Evolutionary conservation across 257 asterid genomes (phyloP).

Genomic region (Eucommia ulmoides): DNA sequence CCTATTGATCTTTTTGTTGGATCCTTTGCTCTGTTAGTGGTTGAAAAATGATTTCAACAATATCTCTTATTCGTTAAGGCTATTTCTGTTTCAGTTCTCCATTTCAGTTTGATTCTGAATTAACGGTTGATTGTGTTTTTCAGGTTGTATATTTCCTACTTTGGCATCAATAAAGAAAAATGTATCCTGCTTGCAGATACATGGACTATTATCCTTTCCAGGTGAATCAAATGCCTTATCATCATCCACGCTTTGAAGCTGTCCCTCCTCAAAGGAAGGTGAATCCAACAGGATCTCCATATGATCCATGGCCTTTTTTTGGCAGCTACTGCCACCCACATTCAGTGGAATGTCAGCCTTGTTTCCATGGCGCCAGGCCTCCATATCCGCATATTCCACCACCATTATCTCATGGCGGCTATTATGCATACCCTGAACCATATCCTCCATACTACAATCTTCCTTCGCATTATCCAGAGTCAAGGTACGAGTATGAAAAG

Average conservation of each 20-base stretch:
- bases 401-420: conserved; percentile 15
- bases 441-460: conserved; percentile 28
- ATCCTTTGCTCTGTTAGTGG: too few species aligned
- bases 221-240: conserved; percentile 21
- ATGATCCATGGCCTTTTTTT: conserved; percentile 35
- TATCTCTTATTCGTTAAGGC: neutral
- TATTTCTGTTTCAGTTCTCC: neutral
- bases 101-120: neutral
- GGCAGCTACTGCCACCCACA: conserved; percentile 20
- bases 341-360: conserved; percentile 24
- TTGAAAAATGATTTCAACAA: neutral
- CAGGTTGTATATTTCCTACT: neutral
- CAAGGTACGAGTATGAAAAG: conserved; percentile 22
- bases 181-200: conserved; percentile 25
- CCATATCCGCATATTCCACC: conserved; percentile 31
- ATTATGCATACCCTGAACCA: conserved; percentile 13
- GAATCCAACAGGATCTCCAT: conserved; percentile 17
- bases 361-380: conserved; percentile 32
- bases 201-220: conserved; percentile 28
- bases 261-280: conserved; percentile 17
- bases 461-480: conserved; percentile 15
- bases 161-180: conserved; percentile 1
- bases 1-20: neutral
- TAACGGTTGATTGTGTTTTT: neutral
- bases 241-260: conserved; percentile 19